These are phyloP conservation scores for Prunus mira DNA, from an alignment of 306 rosid genomes.

Conservation along the genomic window DNA sequence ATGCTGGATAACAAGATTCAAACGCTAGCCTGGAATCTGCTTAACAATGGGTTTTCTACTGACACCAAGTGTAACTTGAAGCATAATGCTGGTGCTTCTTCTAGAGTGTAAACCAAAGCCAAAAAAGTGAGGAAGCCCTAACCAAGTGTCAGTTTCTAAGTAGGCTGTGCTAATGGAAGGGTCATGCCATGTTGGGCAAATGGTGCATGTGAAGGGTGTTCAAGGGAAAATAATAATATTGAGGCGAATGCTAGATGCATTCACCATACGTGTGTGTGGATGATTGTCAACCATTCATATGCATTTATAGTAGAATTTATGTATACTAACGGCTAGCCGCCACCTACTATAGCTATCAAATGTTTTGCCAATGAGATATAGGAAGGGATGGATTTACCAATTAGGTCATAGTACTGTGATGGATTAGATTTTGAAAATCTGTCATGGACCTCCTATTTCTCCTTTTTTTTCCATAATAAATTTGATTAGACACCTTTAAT, in stretches of 20 bases:
- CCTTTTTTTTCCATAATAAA: constrained; percentile 15
- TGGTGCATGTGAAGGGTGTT: background rate
- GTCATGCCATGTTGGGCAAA: background rate
- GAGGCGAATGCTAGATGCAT: background rate
- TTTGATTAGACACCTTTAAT: constrained; percentile 51
- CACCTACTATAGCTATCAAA: background rate
- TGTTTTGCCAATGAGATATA: constrained; percentile 16
- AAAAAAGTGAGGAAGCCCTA: background rate
- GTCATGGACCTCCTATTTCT: constrained; percentile 7
- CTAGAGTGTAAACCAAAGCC: background rate
- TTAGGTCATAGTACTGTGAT: constrained; percentile 25
- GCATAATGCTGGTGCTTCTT: background rate
- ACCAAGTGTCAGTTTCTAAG: background rate
- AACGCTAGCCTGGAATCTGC: background rate
- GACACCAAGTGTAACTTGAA: background rate
- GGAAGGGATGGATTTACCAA: constrained; percentile 15
- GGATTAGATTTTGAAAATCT: constrained; percentile 32
- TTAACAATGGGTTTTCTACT: background rate
- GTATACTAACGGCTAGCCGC: background rate
- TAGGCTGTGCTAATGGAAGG: background rate
- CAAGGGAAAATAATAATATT: background rate
- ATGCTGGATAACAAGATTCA: background rate
- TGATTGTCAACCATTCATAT: background rate
- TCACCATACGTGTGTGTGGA: background rate
- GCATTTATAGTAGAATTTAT: background rate